Conservation (phyloP, 164 flowering plant species). For the Vitis vinifera region ASM3070453v1 NC_081819.1:21696001-21696500, state of each 20-base stretch:
- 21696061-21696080: conserved; percentile 55
- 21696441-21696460: neutral
- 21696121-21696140: conserved; percentile 67
- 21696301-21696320: conserved; percentile 78
- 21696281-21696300: conserved; percentile 63
- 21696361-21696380: conserved; percentile 70
- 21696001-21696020: conserved; percentile 46
- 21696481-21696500: no score
- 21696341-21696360: conserved; percentile 81
- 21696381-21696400: conserved; percentile 90
- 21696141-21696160: conserved; percentile 77
- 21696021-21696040: conserved; percentile 59
- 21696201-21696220: conserved; percentile 78
- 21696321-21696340: conserved; percentile 69
- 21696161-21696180: conserved; percentile 60
- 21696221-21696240: conserved; percentile 63
- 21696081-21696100: conserved; percentile 68
- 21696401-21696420: conserved; percentile 40
- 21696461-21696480: no score
- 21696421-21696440: conserved; percentile 9
- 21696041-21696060: conserved; percentile 57
- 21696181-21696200: conserved; percentile 74
- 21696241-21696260: conserved; percentile 57
- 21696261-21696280: conserved; percentile 72
- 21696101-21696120: conserved; percentile 67